Percentiles rank a stretch among this genome's conserved stretches.
Evolutionary conservation across 305 asterid genomes (phyloP).

Genomic region (Galium porrigens): DNA sequence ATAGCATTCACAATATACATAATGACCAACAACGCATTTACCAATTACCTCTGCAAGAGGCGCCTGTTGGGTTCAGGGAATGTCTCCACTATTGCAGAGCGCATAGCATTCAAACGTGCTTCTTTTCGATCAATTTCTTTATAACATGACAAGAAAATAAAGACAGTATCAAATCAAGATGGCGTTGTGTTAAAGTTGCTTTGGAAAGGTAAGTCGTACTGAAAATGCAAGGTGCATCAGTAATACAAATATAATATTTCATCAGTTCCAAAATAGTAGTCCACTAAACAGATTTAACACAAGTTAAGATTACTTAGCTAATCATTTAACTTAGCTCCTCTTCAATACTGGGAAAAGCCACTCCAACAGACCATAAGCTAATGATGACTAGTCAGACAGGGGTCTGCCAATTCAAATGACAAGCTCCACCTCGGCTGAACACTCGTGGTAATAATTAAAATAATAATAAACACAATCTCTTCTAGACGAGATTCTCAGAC

Average conservation of each 20-base stretch:
- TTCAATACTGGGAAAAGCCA: neutral
- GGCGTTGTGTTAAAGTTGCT: neutral
- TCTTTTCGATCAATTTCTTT: constrained; percentile 74
- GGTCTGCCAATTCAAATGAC: neutral
- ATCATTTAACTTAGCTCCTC: neutral
- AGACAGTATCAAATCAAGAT: neutral
- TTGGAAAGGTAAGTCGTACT: neutral
- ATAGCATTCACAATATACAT: neutral
- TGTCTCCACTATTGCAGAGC: constrained; percentile 70
- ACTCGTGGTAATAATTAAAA: too few species aligned
- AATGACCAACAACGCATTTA: constrained; percentile 3
- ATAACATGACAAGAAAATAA: constrained; percentile 3
- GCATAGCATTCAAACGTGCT: constrained; percentile 74
- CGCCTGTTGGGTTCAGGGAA: constrained; percentile 98
- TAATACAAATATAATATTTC: neutral
- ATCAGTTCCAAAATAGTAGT: neutral
- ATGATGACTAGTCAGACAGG: neutral
- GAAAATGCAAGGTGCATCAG: neutral
- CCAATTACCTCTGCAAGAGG: constrained; percentile 69
- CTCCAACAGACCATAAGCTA: neutral
- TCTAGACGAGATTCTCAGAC: too few species aligned
- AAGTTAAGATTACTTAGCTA: neutral
- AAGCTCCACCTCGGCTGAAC: neutral
- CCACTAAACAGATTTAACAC: neutral
- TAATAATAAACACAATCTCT: neutral